Evolutionary conservation across 257 asterid species (phyloP), one percentile per base, ranked within the genome.

Genomic region (Solanum stenotomum): DNA sequence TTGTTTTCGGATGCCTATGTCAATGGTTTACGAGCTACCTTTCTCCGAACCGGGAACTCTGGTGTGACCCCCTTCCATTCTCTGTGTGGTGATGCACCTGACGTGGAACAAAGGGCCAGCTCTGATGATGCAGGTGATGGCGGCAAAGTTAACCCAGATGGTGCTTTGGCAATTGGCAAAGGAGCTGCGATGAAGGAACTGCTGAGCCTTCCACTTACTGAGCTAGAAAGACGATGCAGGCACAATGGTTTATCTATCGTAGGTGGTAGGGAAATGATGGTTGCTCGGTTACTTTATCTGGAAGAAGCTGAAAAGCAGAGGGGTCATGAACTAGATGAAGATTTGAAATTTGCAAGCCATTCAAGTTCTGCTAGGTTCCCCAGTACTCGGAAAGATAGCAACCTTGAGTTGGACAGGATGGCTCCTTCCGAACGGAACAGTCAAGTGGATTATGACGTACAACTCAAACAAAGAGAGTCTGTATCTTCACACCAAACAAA

Each of bases 241-340:
- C 98, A 96, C 89, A 95, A 95, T 90, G 99, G 98, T 61, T 87
- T 95, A 87, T 96, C 98, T 88, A 96, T 94, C 34, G 93, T 96
- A 85, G 98, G 99, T 88, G 98, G 99, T 59, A 90, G 98, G 91
- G 98, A 95, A 90, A 95, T 94, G 94, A 95, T 96, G 98, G 99
- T 96, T 76, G 98, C 98, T 25, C 93, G 98, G 76, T 91, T 96
- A 86, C 98, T 96, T 88, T 94, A 96, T 92, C 91, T 96, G 86
- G 99, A 95, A 89, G 99, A 95, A 89, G 98, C 98, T 0, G 99
- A 96, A 91, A 96, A 94, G 88, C 98, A 91, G 88, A 93, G 98
- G 91, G 96, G 95, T 85, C 92, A 87, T 88, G 98, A 96, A 85
- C 86, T 95, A 65, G 96, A 96, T 86, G 96, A 92, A 75, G 96